Evolutionary conservation across 345 rosid genomes (phyloP).

Genomic region (Linum trigynum): DNA sequence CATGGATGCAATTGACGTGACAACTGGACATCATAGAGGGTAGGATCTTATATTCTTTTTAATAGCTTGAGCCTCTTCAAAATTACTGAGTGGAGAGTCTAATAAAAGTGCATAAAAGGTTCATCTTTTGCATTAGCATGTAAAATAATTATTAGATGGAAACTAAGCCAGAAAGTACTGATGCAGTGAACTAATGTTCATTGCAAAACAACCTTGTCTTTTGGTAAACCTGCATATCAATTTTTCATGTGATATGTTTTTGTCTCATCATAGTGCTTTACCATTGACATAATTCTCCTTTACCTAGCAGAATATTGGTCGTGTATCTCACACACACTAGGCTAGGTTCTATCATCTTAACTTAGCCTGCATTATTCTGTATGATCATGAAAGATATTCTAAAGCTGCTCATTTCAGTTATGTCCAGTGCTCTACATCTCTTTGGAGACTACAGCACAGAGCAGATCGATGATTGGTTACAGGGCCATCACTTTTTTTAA

Average conservation of each 20-base stretch:
- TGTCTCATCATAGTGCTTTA: conserved; percentile 2
- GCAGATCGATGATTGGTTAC: no score
- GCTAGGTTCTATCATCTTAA: no score
- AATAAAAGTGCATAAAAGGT: neutral
- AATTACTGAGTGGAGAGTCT: neutral
- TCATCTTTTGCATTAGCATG: neutral
- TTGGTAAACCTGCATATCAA: neutral
- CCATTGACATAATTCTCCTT: no score
- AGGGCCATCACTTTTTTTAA: neutral
- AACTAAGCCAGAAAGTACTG: neutral
- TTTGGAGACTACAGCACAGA: no score
- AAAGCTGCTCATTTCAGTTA: no score
- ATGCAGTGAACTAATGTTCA: neutral
- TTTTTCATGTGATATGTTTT: neutral
- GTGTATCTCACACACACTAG: no score
- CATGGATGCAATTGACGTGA: conserved; percentile 56
- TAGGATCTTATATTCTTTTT: conserved; percentile 17
- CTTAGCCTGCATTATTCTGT: no score
- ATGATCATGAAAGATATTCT: no score
- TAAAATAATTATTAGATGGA: neutral
- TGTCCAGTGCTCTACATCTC: no score
- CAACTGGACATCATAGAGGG: conserved; percentile 78
- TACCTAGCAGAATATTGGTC: no score
- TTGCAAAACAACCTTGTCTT: neutral
- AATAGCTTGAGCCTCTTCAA: neutral